These are phyloP conservation scores for Karstenula rhodostoma DNA, from an alignment of 2,329 filamentous ascomycete species.

Conservation along the genomic window DNA sequence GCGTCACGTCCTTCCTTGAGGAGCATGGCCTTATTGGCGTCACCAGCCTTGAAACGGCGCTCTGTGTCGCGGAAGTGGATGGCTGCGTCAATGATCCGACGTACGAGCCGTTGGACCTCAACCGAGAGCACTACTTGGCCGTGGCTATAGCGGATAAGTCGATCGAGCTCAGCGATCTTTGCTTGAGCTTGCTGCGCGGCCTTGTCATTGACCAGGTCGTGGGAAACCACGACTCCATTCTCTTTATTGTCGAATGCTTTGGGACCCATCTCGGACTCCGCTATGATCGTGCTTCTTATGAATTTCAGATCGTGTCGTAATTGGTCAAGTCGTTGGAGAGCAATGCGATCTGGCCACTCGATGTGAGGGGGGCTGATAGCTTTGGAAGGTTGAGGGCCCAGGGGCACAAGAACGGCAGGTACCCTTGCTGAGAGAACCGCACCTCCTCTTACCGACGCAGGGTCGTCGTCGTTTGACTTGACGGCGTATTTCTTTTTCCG, in stretches of 20 bases:
- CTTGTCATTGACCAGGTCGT: background rate
- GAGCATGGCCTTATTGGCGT: background rate
- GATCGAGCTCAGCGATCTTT: background rate
- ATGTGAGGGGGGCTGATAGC: background rate
- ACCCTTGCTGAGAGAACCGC: background rate
- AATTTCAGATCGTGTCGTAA: background rate
- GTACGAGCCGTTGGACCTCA: background rate
- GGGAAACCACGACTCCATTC: background rate
- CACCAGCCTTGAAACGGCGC: background rate
- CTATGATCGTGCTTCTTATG: background rate
- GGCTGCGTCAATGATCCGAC: background rate
- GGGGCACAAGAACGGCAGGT: background rate
- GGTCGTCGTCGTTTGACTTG: background rate
- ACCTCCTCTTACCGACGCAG: background rate
- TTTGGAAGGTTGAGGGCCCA: background rate
- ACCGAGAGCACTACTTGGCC: background rate
- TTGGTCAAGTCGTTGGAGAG: background rate
- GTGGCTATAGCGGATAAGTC: background rate
- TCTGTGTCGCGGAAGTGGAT: background rate
- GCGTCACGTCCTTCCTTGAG: background rate
- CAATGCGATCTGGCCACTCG: background rate
- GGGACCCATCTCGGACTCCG: background rate
- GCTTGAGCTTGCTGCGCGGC: background rate
- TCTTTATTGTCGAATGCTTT: background rate
- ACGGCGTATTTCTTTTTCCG: background rate